Percentiles rank a stretch among this genome's conserved stretches.
These are phyloP conservation scores for Mortierella sp. DNA, from an alignment of 371 early-diverging fungal genomes.

Conservation along the genomic window DNA sequence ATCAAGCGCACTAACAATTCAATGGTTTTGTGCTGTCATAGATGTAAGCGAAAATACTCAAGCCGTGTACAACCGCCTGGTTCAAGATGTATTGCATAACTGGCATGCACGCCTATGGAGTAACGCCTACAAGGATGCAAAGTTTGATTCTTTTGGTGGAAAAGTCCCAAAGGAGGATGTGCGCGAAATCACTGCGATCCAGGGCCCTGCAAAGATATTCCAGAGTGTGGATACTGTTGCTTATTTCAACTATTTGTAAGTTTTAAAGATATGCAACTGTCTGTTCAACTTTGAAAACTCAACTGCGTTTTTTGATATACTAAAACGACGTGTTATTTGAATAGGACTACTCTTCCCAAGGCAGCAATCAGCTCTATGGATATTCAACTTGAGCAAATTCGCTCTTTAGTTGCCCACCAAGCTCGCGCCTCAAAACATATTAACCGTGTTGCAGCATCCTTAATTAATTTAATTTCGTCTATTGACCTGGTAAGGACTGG, in stretches of 20 bases:
- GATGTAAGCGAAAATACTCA: constrained; percentile 40
- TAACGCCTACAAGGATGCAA: constrained; percentile 53
- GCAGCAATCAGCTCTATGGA: constrained; percentile 54
- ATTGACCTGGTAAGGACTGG: constrained; percentile 41
- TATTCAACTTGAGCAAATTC: constrained; percentile 49
- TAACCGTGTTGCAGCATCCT: constrained; percentile 54
- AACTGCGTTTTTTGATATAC: constrained; percentile 27
- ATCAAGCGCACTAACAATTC: neutral
- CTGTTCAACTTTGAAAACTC: neutral
- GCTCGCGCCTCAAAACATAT: constrained; percentile 37
- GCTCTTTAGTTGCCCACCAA: constrained; percentile 48
- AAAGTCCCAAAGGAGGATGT: constrained; percentile 54
- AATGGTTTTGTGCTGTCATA: neutral
- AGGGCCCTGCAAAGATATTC: constrained; percentile 68
- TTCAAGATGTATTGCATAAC: constrained; percentile 58
- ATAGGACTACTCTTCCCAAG: constrained; percentile 52
- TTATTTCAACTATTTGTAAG: constrained; percentile 71
- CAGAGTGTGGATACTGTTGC: constrained; percentile 68
- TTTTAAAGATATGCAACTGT: neutral
- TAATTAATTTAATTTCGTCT: constrained; percentile 45
- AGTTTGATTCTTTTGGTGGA: constrained; percentile 45
- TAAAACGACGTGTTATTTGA: neutral
- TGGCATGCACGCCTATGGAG: constrained; percentile 64
- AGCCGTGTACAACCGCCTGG: constrained; percentile 44
- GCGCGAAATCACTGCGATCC: constrained; percentile 54